These are phyloP conservation scores for Hypocrella siamensis DNA, from an alignment of 2,329 filamentous ascomycete genomes.

Conservation along the genomic window DNA sequence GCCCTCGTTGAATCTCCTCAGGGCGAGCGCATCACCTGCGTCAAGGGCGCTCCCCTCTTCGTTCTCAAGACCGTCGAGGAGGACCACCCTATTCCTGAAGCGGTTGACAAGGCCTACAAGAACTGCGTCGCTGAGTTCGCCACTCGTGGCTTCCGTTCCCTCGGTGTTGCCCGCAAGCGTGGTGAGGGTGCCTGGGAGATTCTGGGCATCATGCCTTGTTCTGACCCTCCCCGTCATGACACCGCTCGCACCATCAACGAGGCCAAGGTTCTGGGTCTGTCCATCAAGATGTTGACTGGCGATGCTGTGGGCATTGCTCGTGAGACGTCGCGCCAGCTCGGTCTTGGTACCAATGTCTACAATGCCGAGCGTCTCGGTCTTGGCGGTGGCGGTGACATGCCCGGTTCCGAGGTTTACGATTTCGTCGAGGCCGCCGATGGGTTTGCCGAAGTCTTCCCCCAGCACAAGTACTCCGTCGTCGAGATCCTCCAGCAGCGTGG, in stretches of 20 bases:
- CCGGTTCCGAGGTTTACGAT: constrained; percentile 85
- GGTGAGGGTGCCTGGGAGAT: constrained; percentile 75
- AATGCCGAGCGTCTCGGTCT: constrained; percentile 86
- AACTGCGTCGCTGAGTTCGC: constrained; percentile 87
- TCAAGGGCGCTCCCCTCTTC: constrained; percentile 82
- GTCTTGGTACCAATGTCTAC: constrained; percentile 85
- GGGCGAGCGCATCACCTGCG: constrained; percentile 72
- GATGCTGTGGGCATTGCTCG: constrained; percentile 86
- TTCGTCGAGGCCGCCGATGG: constrained; percentile 92
- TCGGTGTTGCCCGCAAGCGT: constrained; percentile 84
- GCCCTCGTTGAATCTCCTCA: constrained; percentile 70
- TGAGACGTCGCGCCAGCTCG: constrained; percentile 81
- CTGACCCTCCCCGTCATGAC: constrained; percentile 79
- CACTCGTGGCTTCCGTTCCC: constrained; percentile 82
- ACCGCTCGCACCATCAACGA: constrained; percentile 83
- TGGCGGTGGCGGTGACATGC: constrained; percentile 81
- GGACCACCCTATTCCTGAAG: constrained; percentile 63
- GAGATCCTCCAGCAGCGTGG: constrained; percentile 89
- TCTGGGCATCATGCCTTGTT: constrained; percentile 89
- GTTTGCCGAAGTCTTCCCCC: constrained; percentile 87
- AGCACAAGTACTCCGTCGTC: constrained; percentile 91
- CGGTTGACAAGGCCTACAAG: constrained; percentile 72
- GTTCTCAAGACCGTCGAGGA: constrained; percentile 79
- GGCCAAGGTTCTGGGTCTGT: constrained; percentile 73
- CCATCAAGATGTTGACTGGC: constrained; percentile 93